A percentile compares a stretch with the other conserved stretches of the same genome.
Conservation (phyloP, 1,139 yeast genomes). For the Candida pseudocylindracea region DNA sequence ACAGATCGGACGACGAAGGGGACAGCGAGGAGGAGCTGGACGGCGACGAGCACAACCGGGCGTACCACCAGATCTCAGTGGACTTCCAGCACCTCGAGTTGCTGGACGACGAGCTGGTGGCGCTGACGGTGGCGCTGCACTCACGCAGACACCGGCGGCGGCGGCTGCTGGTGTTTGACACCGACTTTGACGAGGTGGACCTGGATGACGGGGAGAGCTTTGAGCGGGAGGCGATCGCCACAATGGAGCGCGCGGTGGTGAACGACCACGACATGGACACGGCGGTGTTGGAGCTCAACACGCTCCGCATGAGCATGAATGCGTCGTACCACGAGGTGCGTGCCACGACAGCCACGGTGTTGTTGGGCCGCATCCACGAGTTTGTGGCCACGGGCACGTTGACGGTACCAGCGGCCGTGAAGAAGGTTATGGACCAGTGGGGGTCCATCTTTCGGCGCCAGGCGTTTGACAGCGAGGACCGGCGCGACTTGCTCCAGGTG, state of each 20-base stretch:
- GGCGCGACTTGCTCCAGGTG: constrained; percentile 44
- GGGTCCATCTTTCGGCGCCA: constrained; percentile 59
- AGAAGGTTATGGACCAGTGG: constrained; percentile 66
- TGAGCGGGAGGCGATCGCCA: constrained; percentile 75
- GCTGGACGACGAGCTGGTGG: constrained; percentile 42
- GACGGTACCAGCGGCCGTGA: constrained; percentile 15
- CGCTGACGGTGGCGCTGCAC: constrained; percentile 24
- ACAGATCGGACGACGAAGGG: constrained; percentile 24
- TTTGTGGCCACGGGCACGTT: constrained; percentile 58
- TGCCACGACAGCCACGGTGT: constrained; percentile 53
- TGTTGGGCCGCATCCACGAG: constrained; percentile 44
- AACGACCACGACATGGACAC: constrained; percentile 87
- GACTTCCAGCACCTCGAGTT: neutral
- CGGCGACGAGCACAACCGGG: constrained; percentile 4
- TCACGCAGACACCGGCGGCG: constrained; percentile 9
- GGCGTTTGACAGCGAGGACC: constrained; percentile 61
- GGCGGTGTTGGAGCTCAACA: constrained; percentile 76
- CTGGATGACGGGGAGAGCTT: constrained; percentile 58
- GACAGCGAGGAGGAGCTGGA: constrained; percentile 13
- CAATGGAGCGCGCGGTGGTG: constrained; percentile 77
- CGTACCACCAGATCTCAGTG: neutral
- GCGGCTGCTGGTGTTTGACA: constrained; percentile 11
- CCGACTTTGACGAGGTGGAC: constrained; percentile 8
- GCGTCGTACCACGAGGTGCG: constrained; percentile 89
- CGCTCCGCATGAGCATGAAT: constrained; percentile 93